Evolutionary conservation across 179 eudicot genomes (phyloP), one percentile per base, ranked within the genome.

Genomic region (Nepenthes alata): DNA sequence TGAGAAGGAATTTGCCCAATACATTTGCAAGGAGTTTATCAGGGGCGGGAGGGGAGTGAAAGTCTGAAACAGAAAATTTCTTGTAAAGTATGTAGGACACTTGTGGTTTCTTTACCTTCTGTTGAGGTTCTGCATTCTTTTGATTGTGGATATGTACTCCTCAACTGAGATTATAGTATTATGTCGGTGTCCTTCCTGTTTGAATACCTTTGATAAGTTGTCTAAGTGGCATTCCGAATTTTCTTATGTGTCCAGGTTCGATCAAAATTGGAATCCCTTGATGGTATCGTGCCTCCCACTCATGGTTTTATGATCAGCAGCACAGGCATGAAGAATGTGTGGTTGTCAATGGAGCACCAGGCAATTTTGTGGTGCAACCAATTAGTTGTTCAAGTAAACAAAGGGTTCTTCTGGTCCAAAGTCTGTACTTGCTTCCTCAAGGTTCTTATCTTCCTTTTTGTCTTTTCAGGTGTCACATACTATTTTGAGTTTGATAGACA

Each of bases 261-360:
- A 57, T 71, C 97, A 61, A 84, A 85, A 70, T 74, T 79, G 63
- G 94, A 79, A 72, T 79, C 97, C 53, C 91, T 94, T 72, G 91
- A 94, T 68, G 95, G 88, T 64, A 90, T 94, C 71, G 96, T 94
- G 68, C 99, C 97, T 75, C 78, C 81, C 58, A 80, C 86, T 71
- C 84, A 94, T 72, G 97, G 97, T 35, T 87, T 94, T 68, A 74
- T 80, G 83, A 81, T 90, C 63, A 87, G 96, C 79, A 90, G 86
- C 70, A 81, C 81, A 14, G 81, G 83, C 66, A 82, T 94, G 89
- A 85, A 77, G 76, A 94, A 87, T 81, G 97, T 87, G 15, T 94
- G 99, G 99, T 72, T 87, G 77, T 87, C 99, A 60, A 94, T 94
- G 99, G 99, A 91, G 67, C 99, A 94, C 75, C 97, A 94, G 74